These are phyloP conservation scores for Aspergillus vadensis DNA, from an alignment of 2,329 filamentous ascomycete species.

Conservation along the genomic window DNA sequence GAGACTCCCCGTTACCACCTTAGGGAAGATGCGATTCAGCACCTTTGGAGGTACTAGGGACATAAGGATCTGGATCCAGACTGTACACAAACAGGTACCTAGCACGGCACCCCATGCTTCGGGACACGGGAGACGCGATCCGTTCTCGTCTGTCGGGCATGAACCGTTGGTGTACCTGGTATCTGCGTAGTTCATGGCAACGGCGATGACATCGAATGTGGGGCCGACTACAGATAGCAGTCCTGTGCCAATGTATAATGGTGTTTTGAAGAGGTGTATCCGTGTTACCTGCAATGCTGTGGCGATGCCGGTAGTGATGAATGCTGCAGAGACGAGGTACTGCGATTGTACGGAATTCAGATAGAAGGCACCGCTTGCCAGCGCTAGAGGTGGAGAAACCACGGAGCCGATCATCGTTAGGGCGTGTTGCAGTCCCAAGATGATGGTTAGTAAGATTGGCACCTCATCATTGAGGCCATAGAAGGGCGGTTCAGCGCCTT, in stretches of 20 bases:
- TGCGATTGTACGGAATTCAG: conserved; percentile 63
- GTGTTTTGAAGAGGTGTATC: conserved; percentile 71
- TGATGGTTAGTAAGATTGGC: conserved; percentile 71
- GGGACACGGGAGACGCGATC: conserved; percentile 71
- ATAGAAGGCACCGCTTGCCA: conserved; percentile 64
- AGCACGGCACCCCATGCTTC: conserved; percentile 74
- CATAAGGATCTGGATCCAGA: conserved; percentile 70
- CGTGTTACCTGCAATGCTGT: conserved; percentile 76
- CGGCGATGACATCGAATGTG: conserved; percentile 74
- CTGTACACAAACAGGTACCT: conserved; percentile 67
- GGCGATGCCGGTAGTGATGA: conserved; percentile 77
- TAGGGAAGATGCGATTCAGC: conserved; percentile 74
- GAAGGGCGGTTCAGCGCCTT: conserved; percentile 66
- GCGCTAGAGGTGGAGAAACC: conserved; percentile 77
- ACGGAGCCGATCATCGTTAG: conserved; percentile 75
- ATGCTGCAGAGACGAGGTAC: conserved; percentile 75
- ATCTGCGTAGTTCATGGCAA: conserved; percentile 71
- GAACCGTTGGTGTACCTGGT: conserved; percentile 73
- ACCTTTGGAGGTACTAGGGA: conserved; percentile 71
- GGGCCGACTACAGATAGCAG: conserved; percentile 78
- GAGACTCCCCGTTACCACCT: conserved; percentile 75
- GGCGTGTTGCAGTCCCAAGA: conserved; percentile 78
- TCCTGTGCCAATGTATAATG: conserved; percentile 76
- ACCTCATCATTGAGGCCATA: conserved; percentile 81
- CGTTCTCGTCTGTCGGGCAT: conserved; percentile 61